Conservation (phyloP, 192 early-diverging fungal genomes). For the Allomyces arbusculus region DNA sequence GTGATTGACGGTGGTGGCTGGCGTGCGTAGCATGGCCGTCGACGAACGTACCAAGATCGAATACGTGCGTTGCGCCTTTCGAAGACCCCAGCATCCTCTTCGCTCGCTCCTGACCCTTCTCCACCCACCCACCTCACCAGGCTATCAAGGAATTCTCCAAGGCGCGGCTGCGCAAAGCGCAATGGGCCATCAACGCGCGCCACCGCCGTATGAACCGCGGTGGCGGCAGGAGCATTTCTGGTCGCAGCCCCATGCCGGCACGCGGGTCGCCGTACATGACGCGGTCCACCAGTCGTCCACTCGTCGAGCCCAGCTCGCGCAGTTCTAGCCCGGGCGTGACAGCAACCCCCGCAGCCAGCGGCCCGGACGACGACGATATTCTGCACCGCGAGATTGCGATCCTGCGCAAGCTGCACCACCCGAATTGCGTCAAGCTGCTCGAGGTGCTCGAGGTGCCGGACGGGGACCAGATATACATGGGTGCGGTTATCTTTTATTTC, state of each 20-base stretch:
- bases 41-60: neutral
- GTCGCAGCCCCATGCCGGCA: neutral
- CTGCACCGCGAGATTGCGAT: conserved; percentile 80
- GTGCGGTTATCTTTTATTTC: no score
- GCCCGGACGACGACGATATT: conserved; percentile 24
- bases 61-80: neutral
- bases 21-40: no score
- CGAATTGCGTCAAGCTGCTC: conserved; percentile 46
- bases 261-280: conserved; percentile 28
- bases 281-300: conserved; percentile 14
- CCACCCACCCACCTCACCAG: conserved; percentile 9
- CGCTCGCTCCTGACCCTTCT: no score
- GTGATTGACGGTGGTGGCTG: no score
- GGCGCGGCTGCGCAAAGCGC: conserved; percentile 51
- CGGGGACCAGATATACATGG: neutral
- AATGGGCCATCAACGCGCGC: conserved; percentile 20
- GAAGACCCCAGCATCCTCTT: neutral
- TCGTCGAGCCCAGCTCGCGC: neutral
- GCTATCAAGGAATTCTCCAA: conserved; percentile 93
- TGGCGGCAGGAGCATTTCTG: neutral
- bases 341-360: no score
- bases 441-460: neutral
- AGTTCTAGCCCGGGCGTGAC: no score
- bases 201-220: conserved; percentile 15
- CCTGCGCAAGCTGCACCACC: conserved; percentile 81